Conservation (phyloP, 495 filamentous ascomycete species). For the Penicillium malachiteum region DNA sequence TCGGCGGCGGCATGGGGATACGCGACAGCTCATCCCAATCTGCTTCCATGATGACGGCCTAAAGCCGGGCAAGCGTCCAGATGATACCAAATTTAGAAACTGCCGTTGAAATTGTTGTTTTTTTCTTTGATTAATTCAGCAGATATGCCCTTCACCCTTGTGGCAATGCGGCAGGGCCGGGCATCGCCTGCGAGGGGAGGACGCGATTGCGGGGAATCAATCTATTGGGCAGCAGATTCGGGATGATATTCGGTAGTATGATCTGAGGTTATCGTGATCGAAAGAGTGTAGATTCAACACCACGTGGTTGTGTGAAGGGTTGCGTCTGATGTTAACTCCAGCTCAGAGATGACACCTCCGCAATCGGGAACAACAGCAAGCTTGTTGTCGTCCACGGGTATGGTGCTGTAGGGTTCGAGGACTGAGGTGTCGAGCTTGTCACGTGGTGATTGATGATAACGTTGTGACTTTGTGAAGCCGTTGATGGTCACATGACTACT, state of each 20-base stretch:
- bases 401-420: conserved; percentile 4
- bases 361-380: not conserved
- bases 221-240: conserved; percentile 1
- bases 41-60: conserved; percentile 41
- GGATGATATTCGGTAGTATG: not conserved
- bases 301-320: too few relatives aligned
- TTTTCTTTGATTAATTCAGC: conserved; percentile 7
- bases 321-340: not conserved
- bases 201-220: conserved; percentile 45
- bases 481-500: too few relatives aligned
- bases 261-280: not conserved
- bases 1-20: conserved; percentile 66
- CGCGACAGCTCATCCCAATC: conserved; percentile 65
- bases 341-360: not conserved
- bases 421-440: conserved; percentile 12
- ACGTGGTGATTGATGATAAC: conserved; percentile 5
- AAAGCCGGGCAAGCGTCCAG: conserved; percentile 13
- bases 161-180: conserved; percentile 31
- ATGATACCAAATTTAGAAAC: not conserved
- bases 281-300: too few relatives aligned
- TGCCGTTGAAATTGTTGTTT: not conserved
- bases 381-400: conserved; percentile 4
- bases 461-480: too few relatives aligned
- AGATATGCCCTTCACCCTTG: conserved; percentile 27
- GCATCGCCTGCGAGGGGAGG: conserved; percentile 36